phyloP scores from a whole-genome alignment of 495 filamentous ascomycete genomes.

The Penicillium macrosclerotiorum region DNA sequence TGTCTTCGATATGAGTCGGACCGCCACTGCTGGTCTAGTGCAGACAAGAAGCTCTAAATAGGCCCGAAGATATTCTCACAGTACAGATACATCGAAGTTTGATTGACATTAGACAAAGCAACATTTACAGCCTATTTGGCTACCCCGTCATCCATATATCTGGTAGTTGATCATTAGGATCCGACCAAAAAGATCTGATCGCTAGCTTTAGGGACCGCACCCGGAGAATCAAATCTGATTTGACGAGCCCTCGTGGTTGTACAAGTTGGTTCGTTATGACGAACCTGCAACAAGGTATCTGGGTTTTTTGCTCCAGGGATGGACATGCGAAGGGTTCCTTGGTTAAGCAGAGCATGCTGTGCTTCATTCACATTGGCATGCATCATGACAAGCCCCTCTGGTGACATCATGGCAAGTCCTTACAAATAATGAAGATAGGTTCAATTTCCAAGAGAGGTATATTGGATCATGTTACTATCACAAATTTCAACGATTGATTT shows the following conservation, averaged over 20 bases:
- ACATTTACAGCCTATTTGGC: no score
- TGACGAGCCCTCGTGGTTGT: background rate
- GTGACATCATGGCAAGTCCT: slow-evolving; percentile 19
- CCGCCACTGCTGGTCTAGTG: no score
- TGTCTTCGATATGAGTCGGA: no score
- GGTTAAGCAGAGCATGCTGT: background rate
- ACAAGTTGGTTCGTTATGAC: background rate
- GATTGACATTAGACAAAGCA: no score
- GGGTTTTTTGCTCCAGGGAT: background rate
- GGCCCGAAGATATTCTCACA: no score
- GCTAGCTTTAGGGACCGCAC: slow-evolving; percentile 1
- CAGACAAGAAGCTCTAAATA: no score
- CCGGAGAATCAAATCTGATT: background rate
- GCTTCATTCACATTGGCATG: slow-evolving; percentile 4
- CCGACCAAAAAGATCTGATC: no score
- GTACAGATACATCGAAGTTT: no score
- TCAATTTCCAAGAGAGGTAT: background rate
- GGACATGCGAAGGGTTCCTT: background rate
- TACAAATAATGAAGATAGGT: no score
- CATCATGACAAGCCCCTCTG: background rate
- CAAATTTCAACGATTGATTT: background rate
- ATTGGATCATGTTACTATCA: background rate
- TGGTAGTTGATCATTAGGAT: no score
- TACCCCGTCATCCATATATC: no score
- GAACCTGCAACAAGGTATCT: background rate